Percentiles rank a stretch among this genome's conserved stretches.
phyloP scores from a whole-genome alignment of 1,284 basidiomycete species.

The Pyrrhoderma noxium region DNA sequence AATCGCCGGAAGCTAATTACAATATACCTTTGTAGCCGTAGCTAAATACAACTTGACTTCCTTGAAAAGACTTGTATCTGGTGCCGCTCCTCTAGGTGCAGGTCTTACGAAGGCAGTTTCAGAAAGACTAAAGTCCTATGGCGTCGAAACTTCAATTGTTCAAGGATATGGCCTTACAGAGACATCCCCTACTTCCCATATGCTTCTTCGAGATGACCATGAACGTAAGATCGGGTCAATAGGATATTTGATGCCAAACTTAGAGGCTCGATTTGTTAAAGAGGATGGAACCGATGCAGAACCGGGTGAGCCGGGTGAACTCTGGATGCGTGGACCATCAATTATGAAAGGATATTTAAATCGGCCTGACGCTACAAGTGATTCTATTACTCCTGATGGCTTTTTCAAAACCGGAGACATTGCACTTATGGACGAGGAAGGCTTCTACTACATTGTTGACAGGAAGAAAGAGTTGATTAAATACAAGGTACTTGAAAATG shows the following conservation, averaged over 20 bases:
- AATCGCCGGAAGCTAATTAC: neutral
- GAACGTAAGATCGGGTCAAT: conserved; percentile 52
- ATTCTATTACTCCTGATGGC: conserved; percentile 59
- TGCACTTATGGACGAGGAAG: conserved; percentile 52
- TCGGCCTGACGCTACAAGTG: conserved; percentile 57
- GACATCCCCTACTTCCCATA: conserved; percentile 56
- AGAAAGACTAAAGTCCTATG: conserved; percentile 34
- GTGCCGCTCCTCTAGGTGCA: conserved; percentile 76
- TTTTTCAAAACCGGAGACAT: conserved; percentile 89
- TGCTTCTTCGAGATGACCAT: conserved; percentile 36
- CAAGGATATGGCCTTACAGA: conserved; percentile 78
- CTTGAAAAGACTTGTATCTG: conserved; percentile 58
- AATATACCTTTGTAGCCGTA: too few relatives aligned
- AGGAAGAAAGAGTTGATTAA: conserved; percentile 80
- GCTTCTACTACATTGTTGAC: conserved; percentile 61
- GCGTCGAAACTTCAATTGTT: conserved; percentile 28
- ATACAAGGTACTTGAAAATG: conserved; percentile 48
- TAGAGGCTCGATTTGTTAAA: conserved; percentile 68
- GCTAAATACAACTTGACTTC: conserved; percentile 64
- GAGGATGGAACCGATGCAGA: conserved; percentile 44
- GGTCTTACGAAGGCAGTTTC: conserved; percentile 46
- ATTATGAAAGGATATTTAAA: conserved; percentile 81
- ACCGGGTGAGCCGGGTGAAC: conserved; percentile 60
- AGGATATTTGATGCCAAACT: conserved; percentile 70
- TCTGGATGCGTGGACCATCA: conserved; percentile 73